Percentiles rank a stretch among this genome's conserved stretches.
Evolutionary conservation across 2,329 filamentous ascomycete species (phyloP).

Genomic region (Pestalotiopsis sp.): DNA sequence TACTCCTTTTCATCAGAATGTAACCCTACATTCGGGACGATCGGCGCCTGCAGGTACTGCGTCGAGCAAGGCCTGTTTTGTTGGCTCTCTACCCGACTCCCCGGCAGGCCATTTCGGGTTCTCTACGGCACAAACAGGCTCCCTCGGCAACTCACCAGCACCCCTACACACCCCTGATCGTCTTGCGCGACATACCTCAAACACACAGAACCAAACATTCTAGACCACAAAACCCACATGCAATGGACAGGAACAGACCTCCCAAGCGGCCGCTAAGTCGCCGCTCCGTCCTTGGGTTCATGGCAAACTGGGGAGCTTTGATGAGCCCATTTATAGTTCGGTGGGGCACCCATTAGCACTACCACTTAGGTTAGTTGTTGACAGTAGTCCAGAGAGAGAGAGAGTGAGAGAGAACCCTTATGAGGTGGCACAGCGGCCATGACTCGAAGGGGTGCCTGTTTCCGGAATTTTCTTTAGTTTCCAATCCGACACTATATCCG

Average conservation of each 20-base stretch:
- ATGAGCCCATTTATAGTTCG: neutral
- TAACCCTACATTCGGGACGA: neutral
- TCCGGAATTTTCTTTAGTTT: neutral
- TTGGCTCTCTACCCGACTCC: neutral
- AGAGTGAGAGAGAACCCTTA: neutral
- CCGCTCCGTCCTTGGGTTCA: neutral
- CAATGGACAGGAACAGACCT: neutral
- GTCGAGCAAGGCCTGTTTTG: neutral
- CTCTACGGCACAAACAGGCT: neutral
- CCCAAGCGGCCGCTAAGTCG: neutral
- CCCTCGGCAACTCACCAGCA: neutral
- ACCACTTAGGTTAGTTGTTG: no score
- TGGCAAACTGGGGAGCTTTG: neutral
- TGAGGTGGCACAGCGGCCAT: neutral
- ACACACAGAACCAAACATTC: neutral
- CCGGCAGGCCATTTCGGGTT: neutral
- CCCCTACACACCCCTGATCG: neutral
- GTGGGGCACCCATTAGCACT: neutral
- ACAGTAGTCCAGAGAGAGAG: no score
- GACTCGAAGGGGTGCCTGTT: neutral
- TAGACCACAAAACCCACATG: neutral
- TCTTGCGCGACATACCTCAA: neutral
- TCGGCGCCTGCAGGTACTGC: neutral
- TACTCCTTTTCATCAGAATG: neutral
- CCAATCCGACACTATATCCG: neutral